These are phyloP conservation scores for Bipolaris bicolor DNA, from an alignment of 2,329 filamentous ascomycete species.

Conservation along the genomic window DNA sequence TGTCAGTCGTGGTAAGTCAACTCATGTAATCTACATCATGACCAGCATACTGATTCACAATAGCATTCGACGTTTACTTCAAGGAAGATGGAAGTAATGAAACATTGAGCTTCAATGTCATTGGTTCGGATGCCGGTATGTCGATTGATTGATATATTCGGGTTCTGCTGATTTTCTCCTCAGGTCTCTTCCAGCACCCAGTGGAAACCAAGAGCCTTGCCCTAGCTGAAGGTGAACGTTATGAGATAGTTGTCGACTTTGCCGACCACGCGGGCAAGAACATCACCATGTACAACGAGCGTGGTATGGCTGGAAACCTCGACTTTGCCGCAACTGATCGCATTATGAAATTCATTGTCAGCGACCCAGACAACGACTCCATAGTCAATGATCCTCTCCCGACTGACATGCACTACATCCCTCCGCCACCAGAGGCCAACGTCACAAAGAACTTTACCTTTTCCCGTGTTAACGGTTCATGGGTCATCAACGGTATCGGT, in stretches of 20 bases:
- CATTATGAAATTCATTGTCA: conserved; percentile 55
- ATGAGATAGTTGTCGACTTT: conserved; percentile 65
- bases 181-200: conserved; percentile 56
- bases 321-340: conserved; percentile 58
- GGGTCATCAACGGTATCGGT: conserved; percentile 45
- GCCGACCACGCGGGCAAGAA: conserved; percentile 56
- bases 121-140: conserved; percentile 59
- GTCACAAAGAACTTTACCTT: conserved; percentile 39
- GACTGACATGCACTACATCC: conserved; percentile 32
- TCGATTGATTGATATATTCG: background rate
- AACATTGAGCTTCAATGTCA: conserved; percentile 58
- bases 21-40: background rate
- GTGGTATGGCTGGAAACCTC: conserved; percentile 52
- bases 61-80: conserved; percentile 59
- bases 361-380: conserved; percentile 27
- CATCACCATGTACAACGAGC: conserved; percentile 54
- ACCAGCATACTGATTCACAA: background rate
- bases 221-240: conserved; percentile 63
- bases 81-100: conserved; percentile 33
- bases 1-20: conserved; percentile 30
- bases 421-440: conserved; percentile 28
- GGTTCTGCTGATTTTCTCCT: background rate
- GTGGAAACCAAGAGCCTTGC: conserved; percentile 52
- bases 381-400: conserved; percentile 40
- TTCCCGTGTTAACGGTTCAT: conserved; percentile 33